Evolutionary conservation across 1,284 basidiomycete genomes (phyloP).

Genomic region (Lignosus rhinocerotis): DNA sequence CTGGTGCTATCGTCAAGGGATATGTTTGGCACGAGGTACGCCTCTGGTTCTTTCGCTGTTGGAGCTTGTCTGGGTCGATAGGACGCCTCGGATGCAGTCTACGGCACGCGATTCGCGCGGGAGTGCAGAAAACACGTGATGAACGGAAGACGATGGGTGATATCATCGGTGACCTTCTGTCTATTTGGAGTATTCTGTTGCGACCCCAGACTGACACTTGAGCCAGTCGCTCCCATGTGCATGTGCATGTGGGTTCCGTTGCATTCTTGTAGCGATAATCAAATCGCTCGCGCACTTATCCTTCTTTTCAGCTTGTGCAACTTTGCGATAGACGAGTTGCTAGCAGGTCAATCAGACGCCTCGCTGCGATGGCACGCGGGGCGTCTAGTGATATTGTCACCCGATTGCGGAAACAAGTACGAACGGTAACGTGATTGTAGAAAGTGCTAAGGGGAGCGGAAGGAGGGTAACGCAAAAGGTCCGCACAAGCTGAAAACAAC

Average conservation of each 20-base stretch:
- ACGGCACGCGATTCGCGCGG: neutral
- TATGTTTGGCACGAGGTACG: neutral
- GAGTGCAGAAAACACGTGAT: constrained; percentile 9
- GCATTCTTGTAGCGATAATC: neutral
- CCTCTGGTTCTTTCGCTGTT: neutral
- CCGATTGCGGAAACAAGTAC: no score
- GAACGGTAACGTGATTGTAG: no score
- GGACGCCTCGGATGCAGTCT: neutral
- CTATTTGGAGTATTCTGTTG: neutral
- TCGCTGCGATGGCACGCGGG: no score
- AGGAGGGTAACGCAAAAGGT: no score
- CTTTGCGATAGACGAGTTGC: no score
- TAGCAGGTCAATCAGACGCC: no score
- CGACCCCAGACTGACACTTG: neutral
- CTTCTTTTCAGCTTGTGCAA: no score
- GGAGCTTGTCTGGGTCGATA: neutral
- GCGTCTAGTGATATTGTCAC: no score
- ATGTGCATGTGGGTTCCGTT: no score
- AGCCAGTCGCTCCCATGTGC: constrained; percentile 14
- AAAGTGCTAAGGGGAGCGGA: no score
- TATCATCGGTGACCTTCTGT: constrained; percentile 11
- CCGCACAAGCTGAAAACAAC: no score
- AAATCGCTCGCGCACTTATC: no score
- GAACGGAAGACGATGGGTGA: constrained; percentile 12
- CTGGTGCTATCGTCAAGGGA: neutral